Evolutionary conservation across 768 basidiomycete species (phyloP), one percentile per base, ranked within the genome.

Genomic region (Auriculariales sp.): DNA sequence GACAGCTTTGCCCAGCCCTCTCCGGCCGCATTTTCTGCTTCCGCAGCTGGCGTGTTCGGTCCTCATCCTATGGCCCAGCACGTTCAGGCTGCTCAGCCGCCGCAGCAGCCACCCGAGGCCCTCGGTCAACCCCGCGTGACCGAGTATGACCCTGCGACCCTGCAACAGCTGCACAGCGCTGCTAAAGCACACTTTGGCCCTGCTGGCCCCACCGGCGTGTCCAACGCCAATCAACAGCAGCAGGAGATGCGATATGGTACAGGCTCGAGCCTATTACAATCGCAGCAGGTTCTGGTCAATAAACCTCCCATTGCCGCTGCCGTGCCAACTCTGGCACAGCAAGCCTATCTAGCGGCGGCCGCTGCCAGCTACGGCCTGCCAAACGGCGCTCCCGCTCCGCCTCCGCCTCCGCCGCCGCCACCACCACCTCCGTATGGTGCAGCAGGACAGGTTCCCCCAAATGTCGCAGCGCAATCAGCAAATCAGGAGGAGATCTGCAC

Each of bases 401-500:
- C 52, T 10, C 9, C 59, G 32, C 64, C 66, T 29, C 49, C 59
- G 9, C 58, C 56, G 46, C 39, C 46, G 10, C 54, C 54, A 4
- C 51, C 59, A 11, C 70, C 70, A 30, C 39, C 36, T 59, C n/a
- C 83, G 1, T 88, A 81, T 51, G 33, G 46, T 65, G 64, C 55
- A 46, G 81, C 83, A 3, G 78, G 82, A 27, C 81, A 82, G 56
- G 65, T 84, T 2, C 71, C 69, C 33, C 61, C 76, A 22, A 62
- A 70, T 46, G 69, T 64, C 17, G 59, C 65, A 7, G 55, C 64
- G 17, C 60, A n/a, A n/a, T n/a, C n/a, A n/a, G n/a, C n/a, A n/a
- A n/a, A n/a, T n/a, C 67, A 32, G 77, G 78, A 95, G 63, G 91
- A 94, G 59, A 95, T 95, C 44, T 92, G 86, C 10, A 95, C 92